phyloP scores from a whole-genome alignment of 306 rosid genomes.

The Castanopsis chinensis region DNA sequence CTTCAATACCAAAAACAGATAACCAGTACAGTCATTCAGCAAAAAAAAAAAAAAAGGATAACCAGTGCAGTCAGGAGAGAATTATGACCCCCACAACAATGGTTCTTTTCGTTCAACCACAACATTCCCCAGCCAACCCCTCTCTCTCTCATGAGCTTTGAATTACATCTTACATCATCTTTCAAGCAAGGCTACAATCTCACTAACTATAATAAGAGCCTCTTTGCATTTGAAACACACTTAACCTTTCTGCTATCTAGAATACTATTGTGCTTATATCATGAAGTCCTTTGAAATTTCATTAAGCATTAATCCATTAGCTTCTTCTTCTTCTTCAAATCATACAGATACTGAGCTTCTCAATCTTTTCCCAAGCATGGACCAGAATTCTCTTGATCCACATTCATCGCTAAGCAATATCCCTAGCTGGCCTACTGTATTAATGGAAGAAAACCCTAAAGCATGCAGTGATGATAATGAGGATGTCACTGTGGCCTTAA shows the following conservation, averaged over 20 bases:
- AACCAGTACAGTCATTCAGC: constrained; percentile 32
- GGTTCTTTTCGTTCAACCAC: constrained; percentile 63
- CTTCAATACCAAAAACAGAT: constrained; percentile 36
- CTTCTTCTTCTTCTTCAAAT: constrained; percentile 18
- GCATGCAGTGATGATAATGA: constrained; percentile 21
- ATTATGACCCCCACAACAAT: constrained; percentile 47
- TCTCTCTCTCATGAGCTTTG: constrained; percentile 21
- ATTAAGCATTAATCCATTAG: constrained; percentile 31
- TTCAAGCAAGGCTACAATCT: constrained; percentile 12
- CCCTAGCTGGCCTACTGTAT: constrained; percentile 31
- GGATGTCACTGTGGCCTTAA: constrained; percentile 62
- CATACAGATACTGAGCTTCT: constrained; percentile 16
- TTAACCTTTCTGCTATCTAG: background rate
- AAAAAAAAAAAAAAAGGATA: no score
- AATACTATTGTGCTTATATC: background rate
- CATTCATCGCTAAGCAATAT: constrained; percentile 49
- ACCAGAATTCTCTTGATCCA: constrained; percentile 39
- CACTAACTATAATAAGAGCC: constrained; percentile 15
- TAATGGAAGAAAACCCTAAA: constrained; percentile 23
- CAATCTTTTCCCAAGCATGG: constrained; percentile 37
- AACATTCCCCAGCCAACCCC: constrained; percentile 53
- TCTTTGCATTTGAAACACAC: background rate
- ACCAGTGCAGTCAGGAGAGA: constrained; percentile 33
- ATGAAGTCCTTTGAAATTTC: constrained; percentile 38
- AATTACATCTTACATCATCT: constrained; percentile 26